Conservation (phyloP, 2,329 filamentous ascomycete genomes). For the Corynespora cassiicola region DNA sequence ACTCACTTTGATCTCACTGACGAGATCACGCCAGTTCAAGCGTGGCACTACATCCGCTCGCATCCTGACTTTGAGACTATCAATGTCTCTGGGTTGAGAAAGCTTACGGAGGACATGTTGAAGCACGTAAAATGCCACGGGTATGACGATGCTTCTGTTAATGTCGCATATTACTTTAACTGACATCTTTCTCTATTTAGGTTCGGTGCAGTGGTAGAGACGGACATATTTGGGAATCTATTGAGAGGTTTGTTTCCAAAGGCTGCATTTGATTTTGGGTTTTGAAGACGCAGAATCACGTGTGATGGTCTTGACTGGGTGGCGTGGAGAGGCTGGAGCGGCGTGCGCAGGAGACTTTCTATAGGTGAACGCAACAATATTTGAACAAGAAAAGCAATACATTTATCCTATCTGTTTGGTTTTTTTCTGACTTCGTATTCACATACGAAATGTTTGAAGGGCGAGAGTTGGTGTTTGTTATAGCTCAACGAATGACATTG, state of each 20-base stretch:
- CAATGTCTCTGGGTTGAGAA: constrained; percentile 21
- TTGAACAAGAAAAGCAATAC: too few relatives aligned
- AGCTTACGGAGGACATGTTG: constrained; percentile 28
- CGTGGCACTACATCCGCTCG: constrained; percentile 37
- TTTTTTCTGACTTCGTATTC: too few relatives aligned
- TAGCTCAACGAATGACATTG: background rate
- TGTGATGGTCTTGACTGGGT: background rate
- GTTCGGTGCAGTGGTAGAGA: constrained; percentile 25
- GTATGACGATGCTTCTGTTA: constrained; percentile 20
- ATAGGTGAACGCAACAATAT: too few relatives aligned
- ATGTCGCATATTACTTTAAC: background rate
- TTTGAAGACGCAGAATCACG: constrained; percentile 8
- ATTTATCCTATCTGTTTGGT: too few relatives aligned
- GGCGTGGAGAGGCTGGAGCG: too few relatives aligned
- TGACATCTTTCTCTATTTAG: constrained; percentile 10
- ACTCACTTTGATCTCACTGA: constrained; percentile 22
- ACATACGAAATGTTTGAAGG: too few relatives aligned
- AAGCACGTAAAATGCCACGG: constrained; percentile 39
- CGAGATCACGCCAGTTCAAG: constrained; percentile 47
- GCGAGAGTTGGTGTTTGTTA: too few relatives aligned
- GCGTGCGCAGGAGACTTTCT: too few relatives aligned
- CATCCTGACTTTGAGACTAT: constrained; percentile 28
- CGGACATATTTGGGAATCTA: constrained; percentile 18
- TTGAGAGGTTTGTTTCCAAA: too few relatives aligned
- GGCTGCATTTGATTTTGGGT: constrained; percentile 23